Percentiles rank a stretch among this genome's conserved stretches.
Conservation (phyloP, 805 yeast genomes). For the Metschnikowia colocasiae region DNA sequence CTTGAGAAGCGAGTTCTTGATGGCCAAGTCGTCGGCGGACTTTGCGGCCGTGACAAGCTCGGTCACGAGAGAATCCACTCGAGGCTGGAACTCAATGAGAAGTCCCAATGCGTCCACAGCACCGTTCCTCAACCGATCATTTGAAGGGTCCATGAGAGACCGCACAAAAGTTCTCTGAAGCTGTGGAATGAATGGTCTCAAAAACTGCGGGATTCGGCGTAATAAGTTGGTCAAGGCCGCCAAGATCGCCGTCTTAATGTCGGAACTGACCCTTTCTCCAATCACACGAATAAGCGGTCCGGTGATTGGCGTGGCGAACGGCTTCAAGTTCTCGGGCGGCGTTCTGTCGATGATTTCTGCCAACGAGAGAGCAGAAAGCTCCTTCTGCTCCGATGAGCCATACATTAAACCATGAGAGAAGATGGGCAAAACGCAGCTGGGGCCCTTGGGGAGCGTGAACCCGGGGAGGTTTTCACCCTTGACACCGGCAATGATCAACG, state of each 20-base stretch:
- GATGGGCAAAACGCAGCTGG: slow-evolving; percentile 82
- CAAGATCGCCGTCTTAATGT: slow-evolving; percentile 91
- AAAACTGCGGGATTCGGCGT: slow-evolving; percentile 78
- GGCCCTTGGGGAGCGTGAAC: slow-evolving; percentile 75
- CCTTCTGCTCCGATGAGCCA: slow-evolving; percentile 81
- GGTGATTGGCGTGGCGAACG: slow-evolving; percentile 87
- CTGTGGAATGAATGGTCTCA: slow-evolving; percentile 96
- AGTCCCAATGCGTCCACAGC: slow-evolving; percentile 91
- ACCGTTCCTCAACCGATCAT: slow-evolving; percentile 68
- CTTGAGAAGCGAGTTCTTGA: slow-evolving; percentile 78
- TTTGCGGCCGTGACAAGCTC: slow-evolving; percentile 79
- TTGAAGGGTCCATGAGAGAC: slow-evolving; percentile 73
- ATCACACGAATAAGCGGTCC: slow-evolving; percentile 98
- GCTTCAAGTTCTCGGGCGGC: slow-evolving; percentile 74
- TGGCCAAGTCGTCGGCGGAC: slow-evolving; percentile 60
- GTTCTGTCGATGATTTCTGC: slow-evolving; percentile 84
- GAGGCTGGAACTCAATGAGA: slow-evolving; percentile 81
- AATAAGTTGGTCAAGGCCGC: slow-evolving; percentile 77
- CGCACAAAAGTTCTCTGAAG: slow-evolving; percentile 95
- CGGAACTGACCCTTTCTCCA: slow-evolving; percentile 90
- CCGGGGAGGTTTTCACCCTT: slow-evolving; percentile 68
- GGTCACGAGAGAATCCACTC: slow-evolving; percentile 87
- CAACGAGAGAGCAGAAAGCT: slow-evolving; percentile 81
- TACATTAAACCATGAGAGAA: slow-evolving; percentile 95
- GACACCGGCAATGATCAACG: slow-evolving; percentile 62